Percentiles rank a stretch among this genome's conserved stretches.
Conservation (phyloP, 805 yeast genomes). For the Wickerhamomyces kurtzmanii region DNA sequence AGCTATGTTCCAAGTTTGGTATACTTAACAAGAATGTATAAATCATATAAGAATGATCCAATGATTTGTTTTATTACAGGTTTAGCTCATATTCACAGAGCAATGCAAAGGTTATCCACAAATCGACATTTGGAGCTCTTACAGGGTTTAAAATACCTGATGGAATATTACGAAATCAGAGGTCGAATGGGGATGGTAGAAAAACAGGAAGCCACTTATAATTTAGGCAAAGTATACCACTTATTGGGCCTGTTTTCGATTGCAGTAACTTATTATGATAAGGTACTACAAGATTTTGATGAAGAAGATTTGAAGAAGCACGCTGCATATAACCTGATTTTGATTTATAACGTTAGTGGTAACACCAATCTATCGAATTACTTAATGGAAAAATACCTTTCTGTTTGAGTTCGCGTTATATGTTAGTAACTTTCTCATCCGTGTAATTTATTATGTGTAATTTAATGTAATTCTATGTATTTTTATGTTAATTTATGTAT, state of each 20-base stretch:
- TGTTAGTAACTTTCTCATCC: no score
- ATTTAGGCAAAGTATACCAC: conserved; percentile 79
- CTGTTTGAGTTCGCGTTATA: no score
- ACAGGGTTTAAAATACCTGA: conserved; percentile 74
- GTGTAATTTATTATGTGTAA: conserved; percentile 4
- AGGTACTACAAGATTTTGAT: conserved; percentile 37
- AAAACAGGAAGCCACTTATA: conserved; percentile 70
- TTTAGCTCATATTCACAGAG: conserved; percentile 75
- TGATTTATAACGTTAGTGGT: conserved; percentile 70
- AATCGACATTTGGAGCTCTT: conserved; percentile 82
- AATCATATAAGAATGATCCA: conserved; percentile 64
- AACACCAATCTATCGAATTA: conserved; percentile 54
- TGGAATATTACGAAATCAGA: conserved; percentile 58
- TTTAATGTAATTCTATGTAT: conserved; percentile 2
- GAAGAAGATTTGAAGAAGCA: conserved; percentile 60
- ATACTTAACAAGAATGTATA: conserved; percentile 64
- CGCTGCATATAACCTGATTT: conserved; percentile 77
- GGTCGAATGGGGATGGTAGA: conserved; percentile 30
- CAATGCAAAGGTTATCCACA: conserved; percentile 82
- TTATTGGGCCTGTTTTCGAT: conserved; percentile 65
- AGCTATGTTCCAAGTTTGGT: conserved; percentile 78
- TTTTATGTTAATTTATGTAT: conserved; percentile 1
- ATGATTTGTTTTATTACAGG: conserved; percentile 69
- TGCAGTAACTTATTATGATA: conserved; percentile 67
- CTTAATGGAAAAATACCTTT: conserved; percentile 58